Conservation (phyloP, 805 yeast species). For the Schwanniomyces occidentalis region DNA sequence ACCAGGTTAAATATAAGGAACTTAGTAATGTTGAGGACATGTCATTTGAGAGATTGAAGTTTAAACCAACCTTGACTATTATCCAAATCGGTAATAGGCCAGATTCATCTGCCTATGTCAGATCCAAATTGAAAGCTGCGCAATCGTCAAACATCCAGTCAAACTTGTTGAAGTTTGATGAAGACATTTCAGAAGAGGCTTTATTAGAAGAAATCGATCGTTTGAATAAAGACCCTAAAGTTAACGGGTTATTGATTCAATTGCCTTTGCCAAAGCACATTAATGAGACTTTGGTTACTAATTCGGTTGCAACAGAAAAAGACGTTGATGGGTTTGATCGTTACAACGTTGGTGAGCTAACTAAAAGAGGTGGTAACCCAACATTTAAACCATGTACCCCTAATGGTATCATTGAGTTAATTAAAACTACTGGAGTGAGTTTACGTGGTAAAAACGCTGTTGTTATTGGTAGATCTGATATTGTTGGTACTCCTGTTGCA, state of each 20-base stretch:
- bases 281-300: slow-evolving; percentile 77
- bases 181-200: slow-evolving; percentile 57
- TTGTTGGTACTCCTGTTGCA: slow-evolving; percentile 94
- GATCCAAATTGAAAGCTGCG: slow-evolving; percentile 90
- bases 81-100: slow-evolving; percentile 89
- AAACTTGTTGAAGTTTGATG: slow-evolving; percentile 63
- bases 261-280: slow-evolving; percentile 83
- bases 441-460: slow-evolving; percentile 83
- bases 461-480: slow-evolving; percentile 92
- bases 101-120: slow-evolving; percentile 88
- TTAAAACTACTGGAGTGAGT: slow-evolving; percentile 65
- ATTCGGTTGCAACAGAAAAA: slow-evolving; percentile 75
- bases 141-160: slow-evolving; percentile 77
- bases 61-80: slow-evolving; percentile 76
- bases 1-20: slow-evolving; percentile 27
- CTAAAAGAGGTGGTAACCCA: slow-evolving; percentile 84
- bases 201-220: slow-evolving; percentile 57
- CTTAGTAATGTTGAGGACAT: slow-evolving; percentile 14
- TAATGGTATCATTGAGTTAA: slow-evolving; percentile 80
- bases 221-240: slow-evolving; percentile 71
- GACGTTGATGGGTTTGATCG: slow-evolving; percentile 97
- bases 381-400: slow-evolving; percentile 93
- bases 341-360: slow-evolving; percentile 83
- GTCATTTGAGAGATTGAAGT: slow-evolving; percentile 37
- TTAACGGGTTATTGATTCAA: slow-evolving; percentile 88